Base-by-base conservation (phyloP, 73 alveolate species). In the Paramecium octaurelia region DNA sequence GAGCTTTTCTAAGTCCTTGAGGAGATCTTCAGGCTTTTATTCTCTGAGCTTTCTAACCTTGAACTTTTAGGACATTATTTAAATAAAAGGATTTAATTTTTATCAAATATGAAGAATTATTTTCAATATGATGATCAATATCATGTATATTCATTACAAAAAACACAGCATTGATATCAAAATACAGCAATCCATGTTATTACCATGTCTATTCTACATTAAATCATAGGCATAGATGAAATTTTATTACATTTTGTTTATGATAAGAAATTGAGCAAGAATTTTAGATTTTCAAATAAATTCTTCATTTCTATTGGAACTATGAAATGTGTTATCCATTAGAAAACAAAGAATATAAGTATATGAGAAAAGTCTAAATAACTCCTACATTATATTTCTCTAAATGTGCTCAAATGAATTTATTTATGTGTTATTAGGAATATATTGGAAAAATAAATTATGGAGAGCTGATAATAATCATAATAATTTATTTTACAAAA, bases 21-120 rank as follows among this genome's bases (percentile, higher is more conserved):
- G 57, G 38, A 75, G 48, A 36, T 75, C 88, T 44, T 75, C 88
- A 12, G 58, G 57, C 59, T 75, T 75, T 36, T 75, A 75, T 18
- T 29, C 57, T 75, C 88, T 75, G 20, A 75, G 48, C 60, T 75
- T 75, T 44, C 34, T 36, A 36, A 75, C 88, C 60, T 40, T 75
- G 60, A 75, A 34, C 88, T 75, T 75, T 40, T 75, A 18, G 16
- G 68, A 36, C 88, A 75, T 75, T 75, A 14, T 75, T 75, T 34
- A 75, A 75, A 75, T 36, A 75, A 36, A 75, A 44, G 88, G 69
- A 54, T 54, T 54, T 54, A 54, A 54, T 54, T 54, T 54, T 54
- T 54, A 54, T 54, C 69, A 54, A 54, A 54, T 54, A 54, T 54
- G 31, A 54, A 54, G 69, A 54, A 54, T n/a, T 54, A 18, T 54